Base-by-base conservation (phyloP, 1,284 basidiomycete species). In the Sanghuangporus sanghuang region DNA sequence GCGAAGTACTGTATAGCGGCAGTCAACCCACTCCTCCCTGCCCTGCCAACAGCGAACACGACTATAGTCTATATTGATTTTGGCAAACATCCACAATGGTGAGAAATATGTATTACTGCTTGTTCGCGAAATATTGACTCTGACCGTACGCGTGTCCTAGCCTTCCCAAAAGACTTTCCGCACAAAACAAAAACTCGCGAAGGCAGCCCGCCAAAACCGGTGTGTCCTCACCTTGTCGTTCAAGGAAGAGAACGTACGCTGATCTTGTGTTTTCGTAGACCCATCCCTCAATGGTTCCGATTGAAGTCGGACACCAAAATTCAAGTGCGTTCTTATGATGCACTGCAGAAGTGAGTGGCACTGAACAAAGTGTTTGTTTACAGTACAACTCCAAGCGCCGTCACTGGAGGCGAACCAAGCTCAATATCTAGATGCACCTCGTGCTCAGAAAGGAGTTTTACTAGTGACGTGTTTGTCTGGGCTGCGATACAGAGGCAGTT, bases 101-200 rank as follows among this genome's bases (percentile, higher is more conserved):
- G 46, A 63, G 65, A 49, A 44, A 32, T 39, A 11, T 35, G 6
- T 21, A 6, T 50, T n/a, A 9, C 56, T 18, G 46, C 21, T 52
- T 61, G 2, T 32, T 32, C 27, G 27, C 27, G 27, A 7, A n/a
- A 14, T 64, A 16, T 40, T 49, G 1, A 67, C 67, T 38, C 69
- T 12, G 44, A 68, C 69, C 65, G 72, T 23, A 23, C 23, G 23
- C 23, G 23, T 75, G 53, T 4, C 68, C 1, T 68, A 95, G 96
- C 96, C 96, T 79, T 98, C 95, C 76, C 93, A 98, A 87, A 98
- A 98, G 84, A 87, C 93, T 68, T 98, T 98, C 89, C 86, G 92
- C 75, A 94, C 90, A 74, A 97, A 99, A 86, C 89, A 90, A 77
- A 96, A 90, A 76, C 93, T 99, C 71, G 95, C 96, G 74, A 98